phyloP scores from a whole-genome alignment of 371 early-diverging fungal species.

The Haplosporangium sp. region DNA sequence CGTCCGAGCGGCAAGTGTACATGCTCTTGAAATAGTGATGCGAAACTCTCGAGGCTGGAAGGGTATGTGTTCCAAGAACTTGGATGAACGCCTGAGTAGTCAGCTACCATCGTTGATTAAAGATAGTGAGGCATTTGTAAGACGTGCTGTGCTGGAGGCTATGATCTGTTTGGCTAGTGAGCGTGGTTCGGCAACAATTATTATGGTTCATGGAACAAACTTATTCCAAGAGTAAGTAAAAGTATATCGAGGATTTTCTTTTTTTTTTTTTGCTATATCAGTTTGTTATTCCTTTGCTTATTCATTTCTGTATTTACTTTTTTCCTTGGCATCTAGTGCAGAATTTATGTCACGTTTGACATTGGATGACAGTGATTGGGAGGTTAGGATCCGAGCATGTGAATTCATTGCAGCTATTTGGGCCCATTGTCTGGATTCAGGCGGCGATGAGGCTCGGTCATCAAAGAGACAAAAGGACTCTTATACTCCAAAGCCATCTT shows the following conservation, averaged over 20 bases:
- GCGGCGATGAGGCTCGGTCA: slow-evolving; percentile 20
- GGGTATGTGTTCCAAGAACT: slow-evolving; percentile 29
- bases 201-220: slow-evolving; percentile 54
- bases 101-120: slow-evolving; percentile 63
- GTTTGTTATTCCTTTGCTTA: background rate
- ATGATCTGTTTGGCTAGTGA: slow-evolving; percentile 65
- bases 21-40: slow-evolving; percentile 60
- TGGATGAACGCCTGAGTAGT: slow-evolving; percentile 43
- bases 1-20: slow-evolving; percentile 66
- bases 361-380: slow-evolving; percentile 68
- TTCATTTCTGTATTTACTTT: background rate
- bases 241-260: background rate
- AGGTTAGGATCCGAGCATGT: slow-evolving; percentile 65
- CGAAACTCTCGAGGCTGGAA: slow-evolving; percentile 55
- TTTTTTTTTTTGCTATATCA: background rate
- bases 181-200: slow-evolving; percentile 54
- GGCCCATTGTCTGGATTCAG: slow-evolving; percentile 52
- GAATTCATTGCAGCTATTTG: slow-evolving; percentile 64
- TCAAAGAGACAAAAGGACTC: slow-evolving; percentile 45
- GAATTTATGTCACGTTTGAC: slow-evolving; percentile 57
- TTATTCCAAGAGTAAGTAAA: slow-evolving; percentile 54
- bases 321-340: slow-evolving; percentile 38
- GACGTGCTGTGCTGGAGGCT: slow-evolving; percentile 68
- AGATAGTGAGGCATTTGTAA: slow-evolving; percentile 72
- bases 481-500: slow-evolving; percentile 21